Percentiles rank a stretch among this genome's conserved stretches.
phyloP scores from a whole-genome alignment of 495 filamentous ascomycete species.

The Pyrenopolyporus hunteri region DNA sequence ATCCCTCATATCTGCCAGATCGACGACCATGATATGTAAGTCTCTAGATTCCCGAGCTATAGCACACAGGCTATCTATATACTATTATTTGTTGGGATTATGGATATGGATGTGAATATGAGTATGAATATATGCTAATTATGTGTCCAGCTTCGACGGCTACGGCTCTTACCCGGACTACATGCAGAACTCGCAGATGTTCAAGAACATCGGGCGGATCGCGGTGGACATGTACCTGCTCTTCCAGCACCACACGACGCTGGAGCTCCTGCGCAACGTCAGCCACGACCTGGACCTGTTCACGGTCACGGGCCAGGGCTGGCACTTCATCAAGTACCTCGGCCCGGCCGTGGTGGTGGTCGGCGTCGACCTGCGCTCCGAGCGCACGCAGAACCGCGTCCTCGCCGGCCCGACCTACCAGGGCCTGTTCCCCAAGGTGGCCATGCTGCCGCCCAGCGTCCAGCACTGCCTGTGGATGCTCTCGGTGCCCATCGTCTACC shows the following conservation, averaged over 20 bases:
- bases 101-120: not conserved
- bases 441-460: constrained; percentile 86
- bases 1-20: constrained; percentile 93
- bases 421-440: constrained; percentile 94
- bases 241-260: constrained; percentile 96
- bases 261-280: constrained; percentile 88
- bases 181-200: constrained; percentile 96
- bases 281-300: constrained; percentile 88
- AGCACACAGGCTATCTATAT: too few relatives aligned
- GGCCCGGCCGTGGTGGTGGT: constrained; percentile 90
- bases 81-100: too few relatives aligned
- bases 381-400: constrained; percentile 87
- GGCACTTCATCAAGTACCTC: constrained; percentile 97
- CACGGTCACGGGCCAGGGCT: constrained; percentile 94
- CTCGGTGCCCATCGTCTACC: constrained; percentile 88
- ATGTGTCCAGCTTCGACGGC: constrained; percentile 79
- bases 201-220: constrained; percentile 96
- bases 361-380: constrained; percentile 88
- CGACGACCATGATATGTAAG: constrained; percentile 98
- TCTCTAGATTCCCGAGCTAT: too few relatives aligned
- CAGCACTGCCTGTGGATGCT: constrained; percentile 98
- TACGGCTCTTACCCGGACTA: constrained; percentile 97
- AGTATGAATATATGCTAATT: not conserved
- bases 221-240: constrained; percentile 99
- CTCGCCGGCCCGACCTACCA: constrained; percentile 97